Conservation (phyloP, 257 asterid genomes). For the Avicennia marina region DNA sequence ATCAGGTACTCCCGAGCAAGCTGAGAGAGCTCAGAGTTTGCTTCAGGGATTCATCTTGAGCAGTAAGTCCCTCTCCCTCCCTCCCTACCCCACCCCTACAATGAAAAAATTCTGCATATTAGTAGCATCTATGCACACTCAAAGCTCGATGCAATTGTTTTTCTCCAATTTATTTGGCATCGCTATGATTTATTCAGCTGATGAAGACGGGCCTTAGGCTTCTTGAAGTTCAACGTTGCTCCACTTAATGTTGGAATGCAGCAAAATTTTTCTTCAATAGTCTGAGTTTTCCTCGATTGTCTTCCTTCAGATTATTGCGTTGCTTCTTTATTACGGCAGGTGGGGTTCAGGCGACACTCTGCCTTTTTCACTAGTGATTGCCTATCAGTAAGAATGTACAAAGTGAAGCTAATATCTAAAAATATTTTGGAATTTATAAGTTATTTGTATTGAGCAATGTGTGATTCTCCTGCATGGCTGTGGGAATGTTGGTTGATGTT, state of each 20-base stretch:
- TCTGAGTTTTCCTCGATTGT: too few species aligned
- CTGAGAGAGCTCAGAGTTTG: constrained; percentile 94
- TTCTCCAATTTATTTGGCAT: not conserved
- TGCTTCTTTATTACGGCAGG: too few species aligned
- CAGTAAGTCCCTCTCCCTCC: constrained; percentile 43
- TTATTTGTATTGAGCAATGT: constrained; percentile 15
- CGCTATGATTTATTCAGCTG: constrained; percentile 39
- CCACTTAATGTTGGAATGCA: constrained; percentile 9
- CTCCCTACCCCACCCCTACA: not conserved
- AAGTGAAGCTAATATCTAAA: constrained; percentile 4
- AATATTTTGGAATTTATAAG: constrained; percentile 5
- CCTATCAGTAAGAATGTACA: constrained; percentile 20
- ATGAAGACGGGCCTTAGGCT: constrained; percentile 61
- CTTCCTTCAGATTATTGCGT: too few species aligned
- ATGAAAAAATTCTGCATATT: too few species aligned
- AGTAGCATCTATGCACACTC: too few species aligned
- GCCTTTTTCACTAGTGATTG: constrained; percentile 1
- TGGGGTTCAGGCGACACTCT: not conserved
- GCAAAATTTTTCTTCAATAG: constrained; percentile 13
- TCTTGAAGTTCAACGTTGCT: constrained; percentile 3
- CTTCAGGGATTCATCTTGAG: constrained; percentile 95
- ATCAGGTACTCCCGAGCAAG: constrained; percentile 92
- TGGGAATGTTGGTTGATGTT: too few species aligned
- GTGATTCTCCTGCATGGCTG: too few species aligned
- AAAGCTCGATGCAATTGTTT: too few species aligned